Percentiles rank a stretch among this genome's conserved stretches.
Conservation (phyloP, 495 filamentous ascomycete species). For the Pseudevernia furfuracea region DNA sequence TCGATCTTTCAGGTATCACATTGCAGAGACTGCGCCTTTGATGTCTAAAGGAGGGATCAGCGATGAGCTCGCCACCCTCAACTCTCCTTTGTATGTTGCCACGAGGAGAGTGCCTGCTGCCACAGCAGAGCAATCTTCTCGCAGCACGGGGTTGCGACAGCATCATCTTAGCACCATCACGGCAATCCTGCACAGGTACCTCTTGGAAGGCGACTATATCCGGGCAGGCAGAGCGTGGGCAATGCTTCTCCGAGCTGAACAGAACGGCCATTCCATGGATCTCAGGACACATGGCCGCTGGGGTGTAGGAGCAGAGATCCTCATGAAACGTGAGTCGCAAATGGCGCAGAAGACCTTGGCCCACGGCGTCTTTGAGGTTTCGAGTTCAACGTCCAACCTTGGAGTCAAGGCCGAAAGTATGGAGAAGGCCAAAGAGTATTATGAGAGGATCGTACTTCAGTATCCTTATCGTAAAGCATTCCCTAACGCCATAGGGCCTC, state of each 20-base stretch:
- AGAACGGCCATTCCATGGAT: conserved; percentile 46
- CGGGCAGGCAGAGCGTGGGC: conserved; percentile 60
- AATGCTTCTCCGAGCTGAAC: conserved; percentile 51
- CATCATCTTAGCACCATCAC: conserved; percentile 56
- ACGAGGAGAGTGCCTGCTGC: neutral
- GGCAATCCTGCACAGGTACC: conserved; percentile 53
- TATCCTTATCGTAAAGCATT: conserved; percentile 49
- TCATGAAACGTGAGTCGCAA: conserved; percentile 43
- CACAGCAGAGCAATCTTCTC: neutral
- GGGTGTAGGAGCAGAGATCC: conserved; percentile 64
- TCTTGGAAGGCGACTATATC: conserved; percentile 52
- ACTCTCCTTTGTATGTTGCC: conserved; percentile 6
- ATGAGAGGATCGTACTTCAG: conserved; percentile 59
- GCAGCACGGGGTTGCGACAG: conserved; percentile 31
- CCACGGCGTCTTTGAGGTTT: neutral
- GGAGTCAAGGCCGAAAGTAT: conserved; percentile 46
- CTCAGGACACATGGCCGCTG: conserved; percentile 49
- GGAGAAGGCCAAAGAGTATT: conserved; percentile 52
- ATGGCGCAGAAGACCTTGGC: conserved; percentile 14
- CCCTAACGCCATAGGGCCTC: conserved; percentile 39
- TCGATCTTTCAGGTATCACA: conserved; percentile 26
- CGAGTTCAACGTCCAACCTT: neutral
- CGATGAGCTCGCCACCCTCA: conserved; percentile 12
- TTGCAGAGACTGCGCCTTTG: neutral
- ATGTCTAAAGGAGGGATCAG: neutral